Evolutionary conservation across 2,329 filamentous ascomycete genomes (phyloP), one percentile per base, ranked within the genome.

Genomic region (Grosmannia huntii): DNA sequence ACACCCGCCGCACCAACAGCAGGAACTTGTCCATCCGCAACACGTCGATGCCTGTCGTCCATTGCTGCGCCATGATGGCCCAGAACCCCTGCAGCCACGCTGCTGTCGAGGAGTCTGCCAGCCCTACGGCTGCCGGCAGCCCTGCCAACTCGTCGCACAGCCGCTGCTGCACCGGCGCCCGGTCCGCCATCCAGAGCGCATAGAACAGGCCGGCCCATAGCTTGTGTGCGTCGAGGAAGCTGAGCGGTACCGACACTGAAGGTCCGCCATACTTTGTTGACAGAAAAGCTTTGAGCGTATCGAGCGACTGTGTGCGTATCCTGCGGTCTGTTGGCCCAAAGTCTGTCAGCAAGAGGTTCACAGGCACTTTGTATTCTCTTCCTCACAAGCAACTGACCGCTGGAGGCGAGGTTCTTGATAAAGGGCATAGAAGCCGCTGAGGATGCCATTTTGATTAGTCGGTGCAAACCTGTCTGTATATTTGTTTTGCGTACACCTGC

Each of bases 151-250:
- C 85, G 64, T 78, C 74, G 64, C 88, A 87, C 52, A 97, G 86
- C 50, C 81, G 81, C 76, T 96, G 90, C 75, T 96, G 92, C 3
- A 88, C 85, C n/a, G 85, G 74, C 12, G 90, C 86, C 53, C 90
- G 88, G 76, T 96, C 91, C 71, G 86, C 90, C 85, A 96, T 94
- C 86, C 90, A 96, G 67, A 94, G 82, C 67, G 86, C 86, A 78
- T 90, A 96, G 76, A 94, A 96, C 23, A 97, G 81, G 5, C 90
- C 92, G 69, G 95, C 95, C 90, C 90, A 96, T 63, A 97, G 81
- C 75, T 96, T 96, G 61, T 92, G 77, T 55, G 89, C 76, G 63
- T 96, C 90, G 64, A 87, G 71, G 48, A 81, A 75, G 21, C 81
- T 74, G 61, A 96, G 82, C 27, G 59, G 81, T 27, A 58, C 10